Percentiles rank a stretch among this genome's conserved stretches.
phyloP scores from a whole-genome alignment of 441 rosid genomes.

The Jatropha podagrica region DNA sequence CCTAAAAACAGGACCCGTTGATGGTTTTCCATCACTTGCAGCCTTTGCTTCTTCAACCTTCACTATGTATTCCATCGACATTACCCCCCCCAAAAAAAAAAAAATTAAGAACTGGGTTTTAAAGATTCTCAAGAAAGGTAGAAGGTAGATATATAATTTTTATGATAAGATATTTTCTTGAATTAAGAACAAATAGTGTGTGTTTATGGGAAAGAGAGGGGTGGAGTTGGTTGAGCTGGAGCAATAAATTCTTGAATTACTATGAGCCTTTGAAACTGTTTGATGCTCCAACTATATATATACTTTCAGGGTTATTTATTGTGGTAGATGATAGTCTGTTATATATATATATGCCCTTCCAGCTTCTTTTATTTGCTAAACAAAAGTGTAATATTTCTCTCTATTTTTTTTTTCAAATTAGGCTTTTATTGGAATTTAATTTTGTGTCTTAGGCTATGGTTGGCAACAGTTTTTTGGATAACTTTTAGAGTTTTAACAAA shows the following conservation, averaged over 20 bases:
- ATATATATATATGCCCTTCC: too few species aligned
- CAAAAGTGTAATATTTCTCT: too few species aligned
- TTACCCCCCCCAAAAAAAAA: background rate
- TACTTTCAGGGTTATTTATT: slow-evolving; percentile 23
- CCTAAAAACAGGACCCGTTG: slow-evolving; percentile 82
- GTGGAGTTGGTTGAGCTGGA: slow-evolving; percentile 37
- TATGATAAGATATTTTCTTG: slow-evolving; percentile 5
- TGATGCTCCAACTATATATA: background rate
- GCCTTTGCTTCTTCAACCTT: slow-evolving; percentile 68
- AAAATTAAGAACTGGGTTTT: background rate
- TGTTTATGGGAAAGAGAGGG: background rate
- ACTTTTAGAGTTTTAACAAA: too few species aligned
- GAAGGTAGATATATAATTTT: background rate
- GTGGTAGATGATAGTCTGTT: slow-evolving; percentile 7
- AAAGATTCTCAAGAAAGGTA: background rate
- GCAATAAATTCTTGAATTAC: slow-evolving; percentile 26
- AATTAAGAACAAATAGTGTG: background rate
- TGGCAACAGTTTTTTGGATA: too few species aligned
- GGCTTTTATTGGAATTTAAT: too few species aligned
- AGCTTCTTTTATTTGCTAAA: too few species aligned
- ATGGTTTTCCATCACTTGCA: slow-evolving; percentile 47
- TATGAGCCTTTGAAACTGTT: slow-evolving; percentile 2
- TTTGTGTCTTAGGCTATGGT: too few species aligned
- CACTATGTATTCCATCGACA: slow-evolving; percentile 51
- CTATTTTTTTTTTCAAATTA: too few species aligned